Conservation (phyloP, 1,139 yeast genomes). For the Taphrina betulina region DNA sequence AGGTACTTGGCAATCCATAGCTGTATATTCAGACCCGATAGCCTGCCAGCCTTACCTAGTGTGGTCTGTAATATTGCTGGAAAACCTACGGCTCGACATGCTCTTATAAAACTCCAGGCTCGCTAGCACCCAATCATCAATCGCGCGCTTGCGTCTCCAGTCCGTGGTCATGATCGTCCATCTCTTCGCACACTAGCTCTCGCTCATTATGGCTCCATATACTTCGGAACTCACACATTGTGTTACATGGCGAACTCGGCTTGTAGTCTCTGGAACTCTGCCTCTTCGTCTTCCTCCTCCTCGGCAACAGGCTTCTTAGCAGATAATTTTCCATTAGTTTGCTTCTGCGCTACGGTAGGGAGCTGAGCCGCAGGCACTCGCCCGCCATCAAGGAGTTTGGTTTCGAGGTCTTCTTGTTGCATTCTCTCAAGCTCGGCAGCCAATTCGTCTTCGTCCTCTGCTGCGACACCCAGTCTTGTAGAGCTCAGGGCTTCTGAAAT, state of each 20-base stretch:
- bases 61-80: no score
- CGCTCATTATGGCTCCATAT: no score
- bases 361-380: constrained; percentile 44
- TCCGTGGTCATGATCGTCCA: no score
- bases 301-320: constrained; percentile 5
- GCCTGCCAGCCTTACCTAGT: no score
- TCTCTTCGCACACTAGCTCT: no score
- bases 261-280: constrained; percentile 29
- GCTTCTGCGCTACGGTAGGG: neutral
- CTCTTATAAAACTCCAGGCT: no score
- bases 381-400: constrained; percentile 55
- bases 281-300: constrained; percentile 32
- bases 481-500: constrained; percentile 93
- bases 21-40: no score
- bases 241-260: constrained; percentile 29
- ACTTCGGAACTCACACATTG: no score
- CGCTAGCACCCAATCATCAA: no score
- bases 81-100: no score
- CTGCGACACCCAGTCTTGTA: constrained; percentile 75
- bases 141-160: no score
- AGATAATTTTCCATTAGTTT: constrained; percentile 7
- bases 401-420: constrained; percentile 75
- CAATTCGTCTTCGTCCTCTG: constrained; percentile 73
- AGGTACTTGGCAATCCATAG: no score
- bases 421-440: constrained; percentile 90